Evolutionary conservation across 2,329 filamentous ascomycete species (phyloP), one percentile per base, ranked within the genome.

Genomic region (Trichophyton rubrum): DNA sequence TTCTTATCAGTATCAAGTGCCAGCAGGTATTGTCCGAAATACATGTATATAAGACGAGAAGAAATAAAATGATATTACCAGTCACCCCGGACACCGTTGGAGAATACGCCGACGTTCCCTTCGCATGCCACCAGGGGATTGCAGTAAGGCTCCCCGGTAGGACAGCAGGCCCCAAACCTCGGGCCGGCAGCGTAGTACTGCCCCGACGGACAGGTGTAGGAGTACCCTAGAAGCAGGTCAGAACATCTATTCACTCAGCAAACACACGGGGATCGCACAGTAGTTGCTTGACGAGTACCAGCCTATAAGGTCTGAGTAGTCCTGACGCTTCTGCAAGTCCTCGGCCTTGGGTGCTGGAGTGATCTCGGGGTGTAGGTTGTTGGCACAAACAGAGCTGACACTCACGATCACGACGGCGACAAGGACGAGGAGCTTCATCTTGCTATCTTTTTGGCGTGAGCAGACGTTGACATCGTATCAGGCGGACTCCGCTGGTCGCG

Each of bases 51-150:
- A 53, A 9, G 33, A 2, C 9, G 33, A 38, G 9, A 13, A 38
- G 33, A 53, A 53, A 53, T 17, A 53, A 53, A 53, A 30, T n/a
- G 9, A 53, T 53, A 33, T 27, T 53, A 53, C 49, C 49, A 53
- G 49, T 53, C 49, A 15, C 11, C 49, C 49, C 22, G 27, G 22
- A n/a, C 49, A 24, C 49, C 22, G 24, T 53, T 30, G 15, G 49
- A 53, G 22, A 33, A 24, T 6, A 53, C 49, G 3, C 22, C 49
- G 1, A 30, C 8, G 22, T 53, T 53, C 11, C 49, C 49, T 15
- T 53, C 49, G 27, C 49, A 53, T n/a, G 22, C 49, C 1, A 53
- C 49, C 13, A 30, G 49, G 7, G 24, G 49, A 30, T 53, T 30
- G 49, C 49, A 53, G 22, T 24, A 53, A 5, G 22, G 9, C 24